These are phyloP conservation scores for Cyberlindnera galapagoensis DNA, from an alignment of 805 yeast genomes.

Conservation along the genomic window DNA sequence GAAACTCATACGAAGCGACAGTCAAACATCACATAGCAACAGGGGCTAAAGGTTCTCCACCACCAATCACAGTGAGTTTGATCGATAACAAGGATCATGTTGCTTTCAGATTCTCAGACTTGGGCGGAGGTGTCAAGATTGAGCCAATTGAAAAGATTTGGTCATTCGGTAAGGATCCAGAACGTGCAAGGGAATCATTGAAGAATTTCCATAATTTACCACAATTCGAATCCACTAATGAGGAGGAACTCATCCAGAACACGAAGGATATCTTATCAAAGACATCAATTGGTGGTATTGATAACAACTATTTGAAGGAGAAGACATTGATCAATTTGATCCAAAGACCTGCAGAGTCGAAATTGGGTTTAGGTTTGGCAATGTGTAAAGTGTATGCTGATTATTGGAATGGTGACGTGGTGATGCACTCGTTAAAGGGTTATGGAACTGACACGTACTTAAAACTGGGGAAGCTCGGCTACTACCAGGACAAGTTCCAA, in stretches of 20 bases:
- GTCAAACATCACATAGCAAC: slow-evolving; percentile 38
- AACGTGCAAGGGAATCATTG: slow-evolving; percentile 50
- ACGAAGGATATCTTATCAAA: slow-evolving; percentile 18
- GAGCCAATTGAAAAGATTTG: slow-evolving; percentile 60
- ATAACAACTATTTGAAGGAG: slow-evolving; percentile 23
- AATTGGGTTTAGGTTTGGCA: slow-evolving; percentile 84
- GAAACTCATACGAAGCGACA: slow-evolving; percentile 83
- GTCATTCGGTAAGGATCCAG: slow-evolving; percentile 78
- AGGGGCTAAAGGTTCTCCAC: slow-evolving; percentile 37
- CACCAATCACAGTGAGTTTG: slow-evolving; percentile 74
- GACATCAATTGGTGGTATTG: slow-evolving; percentile 37
- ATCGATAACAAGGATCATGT: slow-evolving; percentile 61
- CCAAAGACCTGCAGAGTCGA: slow-evolving; percentile 65
- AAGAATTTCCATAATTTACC: slow-evolving; percentile 66
- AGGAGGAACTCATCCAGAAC: no score
- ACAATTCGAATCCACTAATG: no score
- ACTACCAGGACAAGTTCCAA: slow-evolving; percentile 55
- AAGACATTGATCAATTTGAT: slow-evolving; percentile 57
- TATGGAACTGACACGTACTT: slow-evolving; percentile 88
- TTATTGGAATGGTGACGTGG: slow-evolving; percentile 91
- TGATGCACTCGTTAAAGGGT: slow-evolving; percentile 79
- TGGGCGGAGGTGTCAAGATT: slow-evolving; percentile 79
- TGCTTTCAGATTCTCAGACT: slow-evolving; percentile 75
- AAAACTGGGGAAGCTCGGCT: slow-evolving; percentile 73
- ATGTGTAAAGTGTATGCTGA: slow-evolving; percentile 91